These are phyloP conservation scores for Arabidopsis arenosa DNA, from an alignment of 345 rosid species.

Conservation along the genomic window DNA sequence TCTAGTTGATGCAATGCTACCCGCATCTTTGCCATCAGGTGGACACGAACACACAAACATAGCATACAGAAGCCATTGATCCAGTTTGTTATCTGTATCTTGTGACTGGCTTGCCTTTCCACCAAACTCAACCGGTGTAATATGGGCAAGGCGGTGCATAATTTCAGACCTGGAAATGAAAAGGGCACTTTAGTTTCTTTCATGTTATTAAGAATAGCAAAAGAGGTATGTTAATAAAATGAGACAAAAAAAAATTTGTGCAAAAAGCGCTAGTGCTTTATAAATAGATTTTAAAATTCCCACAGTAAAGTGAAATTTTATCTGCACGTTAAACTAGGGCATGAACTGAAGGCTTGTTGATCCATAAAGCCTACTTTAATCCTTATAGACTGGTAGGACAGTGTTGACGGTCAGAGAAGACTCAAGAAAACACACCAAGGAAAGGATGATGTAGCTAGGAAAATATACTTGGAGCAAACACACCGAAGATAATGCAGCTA, in stretches of 20 bases:
- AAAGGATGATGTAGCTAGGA: conserved; percentile 21
- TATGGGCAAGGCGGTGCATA: conserved; percentile 80
- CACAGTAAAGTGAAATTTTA: background rate
- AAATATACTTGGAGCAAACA: conserved; percentile 10
- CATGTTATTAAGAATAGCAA: conserved; percentile 17
- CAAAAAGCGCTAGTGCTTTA: conserved; percentile 13
- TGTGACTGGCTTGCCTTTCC: conserved; percentile 91
- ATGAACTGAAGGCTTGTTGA: conserved; percentile 17
- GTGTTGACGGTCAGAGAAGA: conserved; percentile 24
- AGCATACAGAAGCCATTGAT: conserved; percentile 98
- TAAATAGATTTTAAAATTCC: conserved; percentile 13
- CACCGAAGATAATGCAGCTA: conserved; percentile 29
- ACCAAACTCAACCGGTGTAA: conserved; percentile 92
- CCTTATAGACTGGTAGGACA: conserved; percentile 15
- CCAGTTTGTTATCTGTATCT: conserved; percentile 91
- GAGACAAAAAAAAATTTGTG: background rate
- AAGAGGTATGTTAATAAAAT: conserved; percentile 21
- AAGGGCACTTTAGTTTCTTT: conserved; percentile 30
- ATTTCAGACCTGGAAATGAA: conserved; percentile 71
- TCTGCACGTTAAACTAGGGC: conserved; percentile 10
- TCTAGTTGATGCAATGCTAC: conserved; percentile 79
- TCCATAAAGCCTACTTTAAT: conserved; percentile 22
- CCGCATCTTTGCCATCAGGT: conserved; percentile 79
- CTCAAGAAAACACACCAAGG: conserved; percentile 19
- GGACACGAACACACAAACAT: conserved; percentile 98